Percentiles rank a stretch among this genome's conserved stretches.
Conservation (phyloP, 345 rosid species). For the Syzygium aqueum region DNA sequence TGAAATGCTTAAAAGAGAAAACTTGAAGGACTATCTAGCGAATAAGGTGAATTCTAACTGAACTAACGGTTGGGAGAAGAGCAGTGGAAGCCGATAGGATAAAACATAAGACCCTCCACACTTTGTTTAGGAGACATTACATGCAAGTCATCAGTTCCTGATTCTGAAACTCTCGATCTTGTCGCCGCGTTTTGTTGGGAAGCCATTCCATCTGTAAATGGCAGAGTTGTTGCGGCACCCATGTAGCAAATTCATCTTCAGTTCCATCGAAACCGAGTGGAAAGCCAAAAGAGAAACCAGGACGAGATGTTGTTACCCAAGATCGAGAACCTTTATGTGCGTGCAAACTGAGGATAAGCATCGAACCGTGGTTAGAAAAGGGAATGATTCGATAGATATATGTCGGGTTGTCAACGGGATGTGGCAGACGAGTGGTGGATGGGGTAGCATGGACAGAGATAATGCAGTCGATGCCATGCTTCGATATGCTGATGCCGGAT, state of each 20-base stretch:
- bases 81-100: neutral
- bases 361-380: constrained; percentile 31
- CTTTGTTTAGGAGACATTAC: neutral
- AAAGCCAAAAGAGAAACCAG: constrained; percentile 3
- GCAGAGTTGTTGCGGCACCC: constrained; percentile 13
- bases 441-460: constrained; percentile 40
- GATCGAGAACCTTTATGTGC: constrained; percentile 16
- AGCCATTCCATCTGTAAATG: constrained; percentile 7
- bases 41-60: neutral
- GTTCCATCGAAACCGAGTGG: constrained; percentile 2
- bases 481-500: constrained; percentile 44
- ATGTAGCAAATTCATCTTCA: constrained; percentile 15
- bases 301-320: neutral
- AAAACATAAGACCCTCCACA: neutral
- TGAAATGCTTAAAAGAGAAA: neutral
- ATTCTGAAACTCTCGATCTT: neutral
- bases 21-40: neutral
- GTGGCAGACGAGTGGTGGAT: constrained; percentile 64
- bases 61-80: constrained; percentile 4
- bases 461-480: constrained; percentile 48
- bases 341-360: constrained; percentile 20
- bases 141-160: neutral
- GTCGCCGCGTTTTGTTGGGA: neutral
- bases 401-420: constrained; percentile 57
- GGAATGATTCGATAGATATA: constrained; percentile 39